phyloP scores from a whole-genome alignment of 176 grass and related monocot genomes.

The Triticum dicoccoides region DNA sequence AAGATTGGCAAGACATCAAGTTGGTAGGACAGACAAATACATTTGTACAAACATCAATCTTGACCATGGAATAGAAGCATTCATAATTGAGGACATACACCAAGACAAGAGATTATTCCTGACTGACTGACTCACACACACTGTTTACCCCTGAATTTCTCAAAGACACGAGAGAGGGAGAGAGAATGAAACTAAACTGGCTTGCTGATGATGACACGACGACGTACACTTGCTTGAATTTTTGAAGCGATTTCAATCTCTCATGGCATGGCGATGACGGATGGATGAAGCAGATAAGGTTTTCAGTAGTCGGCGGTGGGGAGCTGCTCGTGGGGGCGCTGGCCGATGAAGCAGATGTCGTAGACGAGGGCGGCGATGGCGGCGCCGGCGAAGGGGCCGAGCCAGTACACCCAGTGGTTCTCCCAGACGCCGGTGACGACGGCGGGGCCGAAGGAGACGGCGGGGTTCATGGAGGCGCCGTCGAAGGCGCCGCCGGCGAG shows the following conservation, averaged over 20 bases:
- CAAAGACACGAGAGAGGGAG: background rate
- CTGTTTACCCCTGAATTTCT: background rate
- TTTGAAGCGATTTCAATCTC: background rate
- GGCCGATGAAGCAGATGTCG: constrained; percentile 69
- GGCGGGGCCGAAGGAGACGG: constrained; percentile 72
- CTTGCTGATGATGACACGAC: background rate
- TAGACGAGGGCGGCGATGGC: constrained; percentile 71
- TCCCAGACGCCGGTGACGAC: constrained; percentile 65
- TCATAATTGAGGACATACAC: background rate
- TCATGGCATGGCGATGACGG: background rate
- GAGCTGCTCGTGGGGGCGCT: constrained; percentile 53
- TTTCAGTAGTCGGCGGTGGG: constrained; percentile 53
- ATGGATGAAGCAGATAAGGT: background rate
- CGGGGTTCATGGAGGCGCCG: constrained; percentile 83
- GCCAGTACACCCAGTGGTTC: constrained; percentile 84
- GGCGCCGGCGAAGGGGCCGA: constrained; percentile 61
- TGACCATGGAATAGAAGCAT: background rate
- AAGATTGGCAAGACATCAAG: background rate
- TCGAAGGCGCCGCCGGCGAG: constrained; percentile 76
- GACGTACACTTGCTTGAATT: background rate
- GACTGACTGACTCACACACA: background rate
- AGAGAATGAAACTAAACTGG: background rate
- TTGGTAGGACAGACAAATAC: background rate
- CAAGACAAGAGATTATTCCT: background rate
- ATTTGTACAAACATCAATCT: background rate